These are phyloP conservation scores for Sherardia arvensis DNA, from an alignment of 257 asterid species.

Conservation along the genomic window DNA sequence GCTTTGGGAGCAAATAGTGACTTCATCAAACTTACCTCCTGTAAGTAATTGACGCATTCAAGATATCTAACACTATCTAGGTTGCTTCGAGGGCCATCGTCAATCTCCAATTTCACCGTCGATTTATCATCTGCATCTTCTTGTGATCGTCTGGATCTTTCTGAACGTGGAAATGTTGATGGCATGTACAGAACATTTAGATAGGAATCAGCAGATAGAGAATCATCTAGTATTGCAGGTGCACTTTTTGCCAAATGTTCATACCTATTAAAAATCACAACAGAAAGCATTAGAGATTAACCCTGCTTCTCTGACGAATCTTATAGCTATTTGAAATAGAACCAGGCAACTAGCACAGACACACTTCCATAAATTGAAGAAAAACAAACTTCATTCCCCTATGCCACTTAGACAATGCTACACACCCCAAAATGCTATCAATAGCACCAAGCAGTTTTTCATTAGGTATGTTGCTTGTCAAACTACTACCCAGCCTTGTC, in stretches of 20 bases:
- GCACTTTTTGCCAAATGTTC: slow-evolving; percentile 96
- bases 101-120: slow-evolving; percentile 29
- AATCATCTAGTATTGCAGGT: slow-evolving; percentile 90
- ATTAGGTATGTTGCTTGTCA: background rate
- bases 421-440: background rate
- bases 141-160: slow-evolving; percentile 70
- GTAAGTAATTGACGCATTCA: slow-evolving; percentile 76
- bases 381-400: no score
- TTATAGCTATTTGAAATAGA: background rate
- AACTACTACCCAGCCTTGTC: background rate
- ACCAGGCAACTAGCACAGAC: background rate
- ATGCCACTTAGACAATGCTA: background rate
- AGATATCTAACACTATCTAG: slow-evolving; percentile 80
- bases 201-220: slow-evolving; percentile 98
- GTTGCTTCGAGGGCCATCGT: slow-evolving; percentile 89
- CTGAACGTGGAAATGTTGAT: slow-evolving; percentile 90
- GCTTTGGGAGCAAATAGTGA: background rate
- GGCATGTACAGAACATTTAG: slow-evolving; percentile 94
- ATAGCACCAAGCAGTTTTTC: background rate
- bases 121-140: slow-evolving; percentile 53
- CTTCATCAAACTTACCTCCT: slow-evolving; percentile 51
- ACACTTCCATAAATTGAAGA: background rate
- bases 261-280: slow-evolving; percentile 47
- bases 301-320: background rate
- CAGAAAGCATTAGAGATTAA: slow-evolving; percentile 13